Evolutionary conservation across 768 basidiomycete genomes (phyloP).

Genomic region (Collybiopsis luxurians): DNA sequence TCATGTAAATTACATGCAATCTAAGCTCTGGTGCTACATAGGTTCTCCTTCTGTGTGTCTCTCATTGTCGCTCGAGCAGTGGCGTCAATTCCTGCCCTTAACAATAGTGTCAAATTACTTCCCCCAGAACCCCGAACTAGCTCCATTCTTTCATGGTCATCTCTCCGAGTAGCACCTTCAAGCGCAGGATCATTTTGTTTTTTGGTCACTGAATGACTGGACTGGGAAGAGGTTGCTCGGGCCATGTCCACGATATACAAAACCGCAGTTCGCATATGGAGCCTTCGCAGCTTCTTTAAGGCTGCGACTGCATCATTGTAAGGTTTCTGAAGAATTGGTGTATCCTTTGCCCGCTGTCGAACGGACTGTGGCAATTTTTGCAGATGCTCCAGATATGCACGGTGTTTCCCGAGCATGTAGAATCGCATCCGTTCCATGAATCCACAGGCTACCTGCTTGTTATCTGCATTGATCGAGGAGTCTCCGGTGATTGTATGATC

Average conservation of each 20-base stretch:
- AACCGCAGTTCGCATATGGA: slow-evolving; percentile 86
- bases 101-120: slow-evolving; percentile 71
- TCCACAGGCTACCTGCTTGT: slow-evolving; percentile 63
- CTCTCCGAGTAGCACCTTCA: too few relatives aligned
- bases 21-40: too few relatives aligned
- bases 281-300: slow-evolving; percentile 80
- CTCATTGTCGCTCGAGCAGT: slow-evolving; percentile 62
- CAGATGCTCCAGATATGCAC: slow-evolving; percentile 76
- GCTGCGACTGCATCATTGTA: slow-evolving; percentile 80
- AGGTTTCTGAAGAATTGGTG: slow-evolving; percentile 58
- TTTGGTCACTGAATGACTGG: slow-evolving; percentile 51
- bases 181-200: too few relatives aligned
- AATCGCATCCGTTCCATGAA: slow-evolving; percentile 94
- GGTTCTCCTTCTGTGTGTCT: too few relatives aligned
- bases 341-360: slow-evolving; percentile 56
- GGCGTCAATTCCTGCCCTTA: slow-evolving; percentile 89
- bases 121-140: slow-evolving; percentile 87
- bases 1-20: too few relatives aligned
- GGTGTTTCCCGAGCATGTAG: slow-evolving; percentile 94
- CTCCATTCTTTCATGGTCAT: slow-evolving; percentile 42
- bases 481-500: slow-evolving; percentile 78
- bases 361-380: slow-evolving; percentile 55
- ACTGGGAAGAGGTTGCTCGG: slow-evolving; percentile 43
- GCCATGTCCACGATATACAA: slow-evolving; percentile 88
- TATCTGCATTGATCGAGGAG: slow-evolving; percentile 56